phyloP scores from a whole-genome alignment of 192 early-diverging fungal genomes.

The Linnemannia zychae region DNA sequence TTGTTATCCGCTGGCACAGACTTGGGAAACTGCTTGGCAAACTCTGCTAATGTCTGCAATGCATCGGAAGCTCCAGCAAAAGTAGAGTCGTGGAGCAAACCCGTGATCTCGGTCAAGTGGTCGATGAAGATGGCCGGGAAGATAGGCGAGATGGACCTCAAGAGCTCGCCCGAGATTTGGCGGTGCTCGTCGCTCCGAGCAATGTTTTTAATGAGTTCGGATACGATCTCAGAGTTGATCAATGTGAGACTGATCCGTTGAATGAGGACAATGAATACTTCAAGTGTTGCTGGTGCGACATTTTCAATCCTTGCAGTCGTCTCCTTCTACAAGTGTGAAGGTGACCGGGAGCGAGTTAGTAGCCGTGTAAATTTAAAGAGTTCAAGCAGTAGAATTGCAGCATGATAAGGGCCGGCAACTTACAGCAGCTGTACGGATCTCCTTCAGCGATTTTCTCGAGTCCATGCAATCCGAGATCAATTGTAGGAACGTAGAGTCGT shows the following conservation, averaged over 20 bases:
- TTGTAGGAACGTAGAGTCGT: constrained; percentile 76
- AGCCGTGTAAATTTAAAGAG: background rate
- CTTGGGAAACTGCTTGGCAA: constrained; percentile 75
- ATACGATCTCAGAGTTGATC: constrained; percentile 77
- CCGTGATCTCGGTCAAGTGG: constrained; percentile 65
- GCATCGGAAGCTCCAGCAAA: constrained; percentile 56
- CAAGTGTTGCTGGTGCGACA: constrained; percentile 69
- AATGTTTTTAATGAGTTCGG: constrained; percentile 70
- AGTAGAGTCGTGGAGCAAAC: constrained; percentile 59
- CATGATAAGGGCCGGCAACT: constrained; percentile 14
- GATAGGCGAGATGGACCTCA: constrained; percentile 35
- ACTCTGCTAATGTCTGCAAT: constrained; percentile 78
- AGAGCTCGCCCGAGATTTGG: constrained; percentile 35
- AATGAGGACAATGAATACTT: constrained; percentile 81
- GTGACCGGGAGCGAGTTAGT: background rate
- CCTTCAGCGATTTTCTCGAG: constrained; percentile 74
- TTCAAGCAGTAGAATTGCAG: background rate
- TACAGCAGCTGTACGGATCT: constrained; percentile 75
- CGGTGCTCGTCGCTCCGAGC: constrained; percentile 21
- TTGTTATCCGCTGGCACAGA: constrained; percentile 54
- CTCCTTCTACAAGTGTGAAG: constrained; percentile 56
- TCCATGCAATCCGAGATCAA: constrained; percentile 81
- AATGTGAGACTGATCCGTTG: constrained; percentile 81
- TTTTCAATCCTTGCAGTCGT: constrained; percentile 74
- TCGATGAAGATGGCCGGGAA: constrained; percentile 73